Percentiles rank a stretch among this genome's conserved stretches.
phyloP scores from a whole-genome alignment of 2,329 filamentous ascomycete genomes.

The Sordariomycetes sp. region DNA sequence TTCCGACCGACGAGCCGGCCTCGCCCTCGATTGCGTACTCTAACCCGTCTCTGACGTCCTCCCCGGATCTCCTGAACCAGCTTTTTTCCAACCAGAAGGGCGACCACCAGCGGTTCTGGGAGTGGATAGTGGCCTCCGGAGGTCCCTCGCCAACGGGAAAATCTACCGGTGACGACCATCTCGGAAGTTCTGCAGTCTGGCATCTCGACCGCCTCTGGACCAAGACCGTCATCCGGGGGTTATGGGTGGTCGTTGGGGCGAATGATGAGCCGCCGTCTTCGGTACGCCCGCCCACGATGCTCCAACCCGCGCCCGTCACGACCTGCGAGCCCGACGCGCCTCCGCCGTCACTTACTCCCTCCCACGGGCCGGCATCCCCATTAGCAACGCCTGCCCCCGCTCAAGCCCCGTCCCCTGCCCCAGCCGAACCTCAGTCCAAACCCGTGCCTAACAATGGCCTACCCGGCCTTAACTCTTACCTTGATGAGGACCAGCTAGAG shows the following conservation, averaged over 20 bases:
- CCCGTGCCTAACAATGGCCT: conserved; percentile 1
- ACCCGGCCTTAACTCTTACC: conserved; percentile 1
- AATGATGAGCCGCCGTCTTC: conserved; percentile 19
- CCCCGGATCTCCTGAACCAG: conserved; percentile 14
- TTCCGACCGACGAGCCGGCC: conserved; percentile 5
- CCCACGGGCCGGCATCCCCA: background rate
- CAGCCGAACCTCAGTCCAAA: background rate
- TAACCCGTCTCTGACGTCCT: conserved; percentile 20
- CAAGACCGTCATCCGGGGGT: conserved; percentile 16
- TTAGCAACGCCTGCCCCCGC: conserved; percentile 1
- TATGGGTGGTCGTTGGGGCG: conserved; percentile 24
- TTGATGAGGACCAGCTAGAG: conserved; percentile 6
- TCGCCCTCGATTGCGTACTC: conserved; percentile 16
- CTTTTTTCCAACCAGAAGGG: conserved; percentile 9
- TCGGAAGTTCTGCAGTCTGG: conserved; percentile 13
- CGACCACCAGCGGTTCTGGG: conserved; percentile 21
- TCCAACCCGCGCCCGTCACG: conserved; percentile 13
- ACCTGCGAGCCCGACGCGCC: background rate
- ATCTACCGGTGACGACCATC: background rate
- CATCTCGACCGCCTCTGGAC: conserved; percentile 23
- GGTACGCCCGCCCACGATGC: conserved; percentile 17
- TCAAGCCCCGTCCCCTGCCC: background rate
- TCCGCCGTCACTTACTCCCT: background rate
- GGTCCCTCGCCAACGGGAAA: background rate
- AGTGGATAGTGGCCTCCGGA: conserved; percentile 16